phyloP scores from a whole-genome alignment of 805 yeast species.

The Clavispora carvajalis region DNA sequence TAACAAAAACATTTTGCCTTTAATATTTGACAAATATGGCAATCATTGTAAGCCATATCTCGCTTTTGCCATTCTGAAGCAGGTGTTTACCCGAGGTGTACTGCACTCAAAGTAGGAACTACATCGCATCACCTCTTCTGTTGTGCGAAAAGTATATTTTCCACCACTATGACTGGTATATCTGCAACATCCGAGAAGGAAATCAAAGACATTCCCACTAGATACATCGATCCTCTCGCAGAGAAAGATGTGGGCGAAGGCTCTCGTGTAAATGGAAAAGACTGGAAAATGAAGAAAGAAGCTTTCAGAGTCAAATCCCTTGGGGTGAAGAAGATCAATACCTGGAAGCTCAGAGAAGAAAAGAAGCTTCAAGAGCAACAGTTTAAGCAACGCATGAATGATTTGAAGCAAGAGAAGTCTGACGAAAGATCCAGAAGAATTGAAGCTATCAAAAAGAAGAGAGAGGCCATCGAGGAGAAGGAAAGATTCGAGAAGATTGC shows the following conservation, averaged over 20 bases:
- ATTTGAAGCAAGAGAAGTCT: slow-evolving; percentile 74
- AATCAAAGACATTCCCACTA: slow-evolving; percentile 31
- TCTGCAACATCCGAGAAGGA: slow-evolving; percentile 24
- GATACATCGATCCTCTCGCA: slow-evolving; percentile 28
- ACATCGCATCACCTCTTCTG: background rate
- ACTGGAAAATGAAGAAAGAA: slow-evolving; percentile 64
- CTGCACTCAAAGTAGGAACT: too few species aligned
- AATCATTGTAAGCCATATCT: too few species aligned
- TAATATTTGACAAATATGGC: too few species aligned
- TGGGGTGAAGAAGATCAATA: slow-evolving; percentile 46
- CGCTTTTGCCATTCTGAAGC: too few species aligned
- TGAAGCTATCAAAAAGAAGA: slow-evolving; percentile 61
- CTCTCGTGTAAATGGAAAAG: slow-evolving; percentile 56
- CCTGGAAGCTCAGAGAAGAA: slow-evolving; percentile 65
- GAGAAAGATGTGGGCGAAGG: slow-evolving; percentile 42
- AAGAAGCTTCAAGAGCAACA: slow-evolving; percentile 62
- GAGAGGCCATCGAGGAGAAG: slow-evolving; percentile 78
- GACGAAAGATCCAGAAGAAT: slow-evolving; percentile 49
- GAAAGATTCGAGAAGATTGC: slow-evolving; percentile 84
- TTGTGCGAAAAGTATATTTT: background rate
- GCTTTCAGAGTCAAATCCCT: slow-evolving; percentile 61
- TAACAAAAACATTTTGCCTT: too few species aligned
- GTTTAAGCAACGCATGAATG: slow-evolving; percentile 62
- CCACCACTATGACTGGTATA: slow-evolving; percentile 25
- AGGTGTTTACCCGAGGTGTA: too few species aligned